Base-by-base conservation (phyloP, 2,329 filamentous ascomycete genomes). In the Elsinoe necatrix region DNA sequence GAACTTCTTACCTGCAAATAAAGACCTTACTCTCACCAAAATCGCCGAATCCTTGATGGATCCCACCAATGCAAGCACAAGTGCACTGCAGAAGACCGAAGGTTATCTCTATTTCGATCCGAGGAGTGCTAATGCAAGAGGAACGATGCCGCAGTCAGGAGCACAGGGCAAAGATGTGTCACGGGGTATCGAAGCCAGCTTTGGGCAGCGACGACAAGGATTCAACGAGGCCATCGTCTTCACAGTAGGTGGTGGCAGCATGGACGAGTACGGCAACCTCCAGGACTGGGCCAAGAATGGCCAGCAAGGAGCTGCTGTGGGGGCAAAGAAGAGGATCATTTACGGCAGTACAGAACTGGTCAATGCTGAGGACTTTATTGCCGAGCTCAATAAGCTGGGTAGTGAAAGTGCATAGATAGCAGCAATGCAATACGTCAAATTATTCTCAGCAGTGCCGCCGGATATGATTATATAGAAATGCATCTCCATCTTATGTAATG, bases 31-130 rank as follows among this genome's bases (percentile, higher is more conserved):
- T 0, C 82, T 98, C 55, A 98, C 95, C 57, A 97, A 97, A 73
- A 96, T 98, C 67, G 92, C 93, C 39, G 93, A 98, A 71, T 95
- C 89, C 1, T 85, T 98, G 66, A 98, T 98, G 92, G 93, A 98
- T 67, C 93, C 93, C 0, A 81, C 89, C 45, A 83, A 89, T 9
- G 92, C 93, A 2, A 89, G 89, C 3, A 92, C 89, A 4, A 92
- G 87, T 23, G 93, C 93, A 23, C 93, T 98, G 62, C 87, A 89
- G 59, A 97, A 95, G 76, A 97, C 93, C 1, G 93, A 98, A 69
- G 86, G 88, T 65, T 98, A 96, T 67, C 82, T 97, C 27, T 98
- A 96, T 77, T 98, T 96, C 69, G 95, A 98, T 68, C 93, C 93
- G 0, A 83, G 92, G 54, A 95, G 87, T 61, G 88, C 92, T 27